A percentile compares a stretch with the other conserved stretches of the same genome.
Conservation (phyloP, 805 yeast species). For the Wickerhamiella musiphila region DNA sequence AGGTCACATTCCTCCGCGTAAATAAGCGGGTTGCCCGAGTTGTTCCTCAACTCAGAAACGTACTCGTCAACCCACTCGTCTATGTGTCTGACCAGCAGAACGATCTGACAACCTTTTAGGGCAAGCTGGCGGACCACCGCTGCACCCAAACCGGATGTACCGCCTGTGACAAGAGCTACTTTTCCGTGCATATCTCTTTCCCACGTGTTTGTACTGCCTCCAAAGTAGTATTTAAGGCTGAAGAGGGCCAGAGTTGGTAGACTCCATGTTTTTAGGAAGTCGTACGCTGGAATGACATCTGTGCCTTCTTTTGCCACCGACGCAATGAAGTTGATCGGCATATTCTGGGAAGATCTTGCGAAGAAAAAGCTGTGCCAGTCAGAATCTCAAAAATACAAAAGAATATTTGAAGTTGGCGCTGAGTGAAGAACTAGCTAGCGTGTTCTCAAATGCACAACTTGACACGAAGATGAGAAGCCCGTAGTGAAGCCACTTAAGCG, state of each 20-base stretch:
- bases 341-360: too few species aligned
- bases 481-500: too few species aligned
- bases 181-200: conserved; percentile 83
- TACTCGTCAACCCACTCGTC: conserved; percentile 70
- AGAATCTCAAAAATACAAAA: too few species aligned
- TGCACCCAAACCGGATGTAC: conserved; percentile 82
- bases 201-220: conserved; percentile 77
- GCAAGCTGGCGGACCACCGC: conserved; percentile 62
- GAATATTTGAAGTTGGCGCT: too few species aligned
- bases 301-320: conserved; percentile 56
- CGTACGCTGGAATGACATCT: conserved; percentile 59
- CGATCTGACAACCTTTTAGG: conserved; percentile 65
- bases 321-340: conserved; percentile 80
- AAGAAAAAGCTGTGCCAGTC: too few species aligned
- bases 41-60: conserved; percentile 57
- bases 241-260: conserved; percentile 37
- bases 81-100: conserved; percentile 46
- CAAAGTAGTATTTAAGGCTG: conserved; percentile 50
- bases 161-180: conserved; percentile 54
- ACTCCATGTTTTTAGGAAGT: conserved; percentile 29
- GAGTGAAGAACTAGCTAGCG: too few species aligned
- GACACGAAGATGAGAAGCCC: too few species aligned
- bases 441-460: not conserved
- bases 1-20: conserved; percentile 88
- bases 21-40: conserved; percentile 52